phyloP scores from a whole-genome alignment of 148 eudicot species.

The Amaranthus hypochondriacus region DNA sequence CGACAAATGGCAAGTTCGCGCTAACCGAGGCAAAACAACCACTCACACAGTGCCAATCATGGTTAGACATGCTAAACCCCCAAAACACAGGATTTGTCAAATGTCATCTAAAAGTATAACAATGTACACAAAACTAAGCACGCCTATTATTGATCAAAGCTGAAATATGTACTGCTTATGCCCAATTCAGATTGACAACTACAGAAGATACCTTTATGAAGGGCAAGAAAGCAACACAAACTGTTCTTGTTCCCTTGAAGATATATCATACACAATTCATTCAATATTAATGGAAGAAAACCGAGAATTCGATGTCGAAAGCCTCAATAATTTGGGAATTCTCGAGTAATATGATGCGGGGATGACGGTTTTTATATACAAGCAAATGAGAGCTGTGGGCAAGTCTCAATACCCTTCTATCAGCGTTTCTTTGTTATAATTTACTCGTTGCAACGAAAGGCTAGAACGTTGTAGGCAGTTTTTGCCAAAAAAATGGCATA shows the following conservation, averaged over 20 bases:
- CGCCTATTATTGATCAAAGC: constrained; percentile 11
- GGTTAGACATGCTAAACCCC: background rate
- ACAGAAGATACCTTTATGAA: too few species aligned
- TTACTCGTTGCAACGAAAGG: background rate
- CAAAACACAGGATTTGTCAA: background rate
- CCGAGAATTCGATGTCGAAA: background rate
- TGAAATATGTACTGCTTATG: background rate
- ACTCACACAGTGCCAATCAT: background rate
- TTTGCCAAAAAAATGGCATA: constrained; percentile 17
- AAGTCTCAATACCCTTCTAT: background rate
- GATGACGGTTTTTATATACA: constrained; percentile 20
- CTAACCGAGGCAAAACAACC: constrained; percentile 17
- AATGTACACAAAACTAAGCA: constrained; percentile 3
- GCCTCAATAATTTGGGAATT: background rate
- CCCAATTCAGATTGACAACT: too few species aligned
- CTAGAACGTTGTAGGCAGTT: constrained; percentile 10
- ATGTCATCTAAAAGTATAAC: constrained; percentile 13
- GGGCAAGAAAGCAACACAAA: too few species aligned
- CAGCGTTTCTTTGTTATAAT: constrained; percentile 4
- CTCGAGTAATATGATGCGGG: constrained; percentile 2
- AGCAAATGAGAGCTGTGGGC: constrained; percentile 10
- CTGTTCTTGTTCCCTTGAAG: background rate
- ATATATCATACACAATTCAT: too few species aligned
- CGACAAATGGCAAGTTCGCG: background rate
- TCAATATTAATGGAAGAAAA: background rate